phyloP scores from a whole-genome alignment of 306 rosid species.

The Acacia melanoxylon region DNA sequence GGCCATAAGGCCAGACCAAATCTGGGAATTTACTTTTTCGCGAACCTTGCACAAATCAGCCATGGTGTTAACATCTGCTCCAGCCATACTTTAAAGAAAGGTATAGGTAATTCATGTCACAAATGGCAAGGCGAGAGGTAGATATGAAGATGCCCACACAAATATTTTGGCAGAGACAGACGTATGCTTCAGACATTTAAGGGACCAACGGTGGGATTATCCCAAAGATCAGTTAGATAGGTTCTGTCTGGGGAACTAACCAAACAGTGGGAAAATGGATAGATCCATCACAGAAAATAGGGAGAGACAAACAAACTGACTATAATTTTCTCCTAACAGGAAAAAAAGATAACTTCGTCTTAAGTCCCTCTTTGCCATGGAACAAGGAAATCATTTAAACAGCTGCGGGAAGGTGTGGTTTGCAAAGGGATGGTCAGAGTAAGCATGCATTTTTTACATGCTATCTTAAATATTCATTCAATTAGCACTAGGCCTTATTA shows the following conservation, averaged over 20 bases:
- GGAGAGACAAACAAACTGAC: background rate
- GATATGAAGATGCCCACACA: background rate
- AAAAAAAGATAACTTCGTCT: background rate
- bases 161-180: background rate
- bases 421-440: background rate
- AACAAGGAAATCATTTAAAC: background rate
- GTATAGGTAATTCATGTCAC: background rate
- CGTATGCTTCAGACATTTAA: background rate
- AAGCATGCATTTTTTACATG: background rate
- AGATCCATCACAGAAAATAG: background rate
- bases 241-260: background rate
- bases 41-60: background rate
- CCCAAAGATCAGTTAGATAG: background rate
- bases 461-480: background rate
- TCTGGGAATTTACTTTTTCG: too few relatives aligned
- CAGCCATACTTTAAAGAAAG: background rate
- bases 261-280: background rate
- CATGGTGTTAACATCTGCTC: constrained; percentile 29
- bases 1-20: too few relatives aligned
- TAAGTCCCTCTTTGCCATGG: background rate
- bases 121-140: background rate
- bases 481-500: background rate
- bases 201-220: background rate
- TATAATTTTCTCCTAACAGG: too few relatives aligned
- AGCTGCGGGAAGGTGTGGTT: background rate